Conservation (phyloP, 129 eudicot genomes). For the Scalesia atractyloides region DNA sequence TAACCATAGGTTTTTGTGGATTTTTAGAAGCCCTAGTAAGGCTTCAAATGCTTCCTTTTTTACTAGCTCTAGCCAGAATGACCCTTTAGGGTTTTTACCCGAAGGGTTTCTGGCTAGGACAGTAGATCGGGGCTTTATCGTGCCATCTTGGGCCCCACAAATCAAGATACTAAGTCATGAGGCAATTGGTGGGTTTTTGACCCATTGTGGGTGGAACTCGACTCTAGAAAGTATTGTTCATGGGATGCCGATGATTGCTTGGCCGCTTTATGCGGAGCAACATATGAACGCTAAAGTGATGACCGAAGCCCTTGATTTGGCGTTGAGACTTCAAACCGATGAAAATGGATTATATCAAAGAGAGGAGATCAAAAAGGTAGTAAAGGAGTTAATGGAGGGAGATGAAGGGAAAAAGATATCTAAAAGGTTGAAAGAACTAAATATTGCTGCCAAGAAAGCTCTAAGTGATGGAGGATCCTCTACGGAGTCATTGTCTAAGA, state of each 20-base stretch:
- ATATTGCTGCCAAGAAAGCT: conserved; percentile 30
- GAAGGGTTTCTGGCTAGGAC: conserved; percentile 38
- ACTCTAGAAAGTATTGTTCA: conserved; percentile 45
- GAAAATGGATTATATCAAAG: conserved; percentile 21
- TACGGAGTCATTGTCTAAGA: conserved; percentile 29
- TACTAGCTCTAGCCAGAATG: conserved; percentile 20
- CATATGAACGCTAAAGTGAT: conserved; percentile 45
- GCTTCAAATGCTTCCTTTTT: conserved; percentile 43
- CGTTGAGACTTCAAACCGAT: conserved; percentile 29
- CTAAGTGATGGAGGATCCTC: conserved; percentile 41
- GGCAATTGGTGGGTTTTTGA: conserved; percentile 44
- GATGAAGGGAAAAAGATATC: conserved; percentile 35
- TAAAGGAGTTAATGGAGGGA: conserved; percentile 39
- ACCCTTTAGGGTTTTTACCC: conserved; percentile 43
- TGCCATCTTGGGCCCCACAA: conserved; percentile 49
- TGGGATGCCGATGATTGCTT: conserved; percentile 51
- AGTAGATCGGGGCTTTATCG: conserved; percentile 27
- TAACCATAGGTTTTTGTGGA: conserved; percentile 50
- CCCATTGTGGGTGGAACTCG: conserved; percentile 59
- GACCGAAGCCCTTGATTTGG: conserved; percentile 33
- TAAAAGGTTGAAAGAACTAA: conserved; percentile 32
- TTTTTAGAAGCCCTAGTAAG: conserved; percentile 41
- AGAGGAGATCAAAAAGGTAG: conserved; percentile 29
- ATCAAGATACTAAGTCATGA: conserved; percentile 38
- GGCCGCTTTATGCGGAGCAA: conserved; percentile 56